These are phyloP conservation scores for Xylaria sp. DNA, from an alignment of 2,329 filamentous ascomycete species.

Conservation along the genomic window DNA sequence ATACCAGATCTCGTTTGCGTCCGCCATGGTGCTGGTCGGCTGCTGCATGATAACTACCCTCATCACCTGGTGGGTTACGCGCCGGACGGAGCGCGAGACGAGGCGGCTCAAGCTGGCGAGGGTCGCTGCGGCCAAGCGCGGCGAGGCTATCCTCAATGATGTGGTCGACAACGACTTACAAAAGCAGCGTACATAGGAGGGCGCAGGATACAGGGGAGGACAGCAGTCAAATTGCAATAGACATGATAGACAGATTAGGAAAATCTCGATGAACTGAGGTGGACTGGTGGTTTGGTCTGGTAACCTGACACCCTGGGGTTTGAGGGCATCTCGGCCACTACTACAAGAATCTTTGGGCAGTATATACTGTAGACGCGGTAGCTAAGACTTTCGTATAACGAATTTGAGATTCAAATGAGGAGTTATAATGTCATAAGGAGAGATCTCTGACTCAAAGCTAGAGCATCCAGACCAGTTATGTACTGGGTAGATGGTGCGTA, in stretches of 20 bases:
- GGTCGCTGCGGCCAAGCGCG: conserved; percentile 43
- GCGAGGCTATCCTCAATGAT: conserved; percentile 47
- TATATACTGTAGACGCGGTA: neutral
- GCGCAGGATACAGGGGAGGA: conserved; percentile 6
- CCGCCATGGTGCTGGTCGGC: conserved; percentile 48
- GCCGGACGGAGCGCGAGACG: conserved; percentile 48
- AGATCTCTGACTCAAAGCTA: neutral
- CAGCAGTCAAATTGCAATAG: neutral
- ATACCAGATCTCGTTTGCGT: conserved; percentile 47
- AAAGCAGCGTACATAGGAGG: conserved; percentile 10
- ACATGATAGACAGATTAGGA: neutral
- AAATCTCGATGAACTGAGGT: neutral
- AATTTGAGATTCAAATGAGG: neutral
- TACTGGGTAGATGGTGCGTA: neutral
- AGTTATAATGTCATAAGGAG: neutral
- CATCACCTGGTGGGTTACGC: conserved; percentile 50
- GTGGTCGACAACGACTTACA: conserved; percentile 44
- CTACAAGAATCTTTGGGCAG: too few species aligned
- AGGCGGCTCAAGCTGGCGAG: conserved; percentile 46
- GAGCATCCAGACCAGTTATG: neutral
- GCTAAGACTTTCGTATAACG: neutral
- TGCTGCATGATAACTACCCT: conserved; percentile 45
- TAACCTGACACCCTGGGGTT: neutral
- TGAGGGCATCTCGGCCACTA: neutral
- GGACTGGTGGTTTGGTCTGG: neutral